phyloP scores from a whole-genome alignment of 164 flowering plant genomes.

The Cinnamomum micranthum region DNA sequence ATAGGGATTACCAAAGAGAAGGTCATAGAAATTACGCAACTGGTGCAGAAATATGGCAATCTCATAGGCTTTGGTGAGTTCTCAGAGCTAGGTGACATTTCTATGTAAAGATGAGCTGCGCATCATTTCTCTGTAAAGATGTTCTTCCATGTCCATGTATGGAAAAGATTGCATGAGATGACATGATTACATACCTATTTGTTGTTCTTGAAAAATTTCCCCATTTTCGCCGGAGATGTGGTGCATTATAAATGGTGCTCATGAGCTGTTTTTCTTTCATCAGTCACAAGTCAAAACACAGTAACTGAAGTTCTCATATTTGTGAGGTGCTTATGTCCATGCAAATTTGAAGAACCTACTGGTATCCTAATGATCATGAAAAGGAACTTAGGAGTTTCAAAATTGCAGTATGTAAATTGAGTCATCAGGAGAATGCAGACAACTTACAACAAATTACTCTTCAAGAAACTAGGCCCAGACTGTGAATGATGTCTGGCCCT shows the following conservation, averaged over 20 bases:
- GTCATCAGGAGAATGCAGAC: too few relatives aligned
- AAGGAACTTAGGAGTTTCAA: too few relatives aligned
- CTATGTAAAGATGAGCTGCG: not conserved
- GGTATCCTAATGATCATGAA: too few relatives aligned
- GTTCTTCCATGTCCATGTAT: not conserved
- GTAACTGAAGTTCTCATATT: not conserved
- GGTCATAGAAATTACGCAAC: slow-evolving; percentile 38
- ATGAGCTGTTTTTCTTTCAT: not conserved
- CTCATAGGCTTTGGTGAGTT: slow-evolving; percentile 75
- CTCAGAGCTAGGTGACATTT: not conserved
- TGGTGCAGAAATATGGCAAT: slow-evolving; percentile 71
- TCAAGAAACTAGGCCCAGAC: too few relatives aligned
- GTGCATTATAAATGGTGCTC: not conserved
- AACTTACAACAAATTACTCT: too few relatives aligned
- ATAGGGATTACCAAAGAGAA: slow-evolving; percentile 73
- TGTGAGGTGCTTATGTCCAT: not conserved
- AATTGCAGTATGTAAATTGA: too few relatives aligned
- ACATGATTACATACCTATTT: not conserved
- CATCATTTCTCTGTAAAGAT: not conserved
- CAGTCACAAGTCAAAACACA: not conserved
- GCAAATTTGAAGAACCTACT: too few relatives aligned
- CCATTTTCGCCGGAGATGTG: not conserved
- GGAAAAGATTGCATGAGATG: not conserved
- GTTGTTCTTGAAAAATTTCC: too few relatives aligned
- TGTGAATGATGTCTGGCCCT: too few relatives aligned